These are phyloP conservation scores for Monosporozyma aerobia DNA, from an alignment of 805 yeast species.

Conservation along the genomic window DNA sequence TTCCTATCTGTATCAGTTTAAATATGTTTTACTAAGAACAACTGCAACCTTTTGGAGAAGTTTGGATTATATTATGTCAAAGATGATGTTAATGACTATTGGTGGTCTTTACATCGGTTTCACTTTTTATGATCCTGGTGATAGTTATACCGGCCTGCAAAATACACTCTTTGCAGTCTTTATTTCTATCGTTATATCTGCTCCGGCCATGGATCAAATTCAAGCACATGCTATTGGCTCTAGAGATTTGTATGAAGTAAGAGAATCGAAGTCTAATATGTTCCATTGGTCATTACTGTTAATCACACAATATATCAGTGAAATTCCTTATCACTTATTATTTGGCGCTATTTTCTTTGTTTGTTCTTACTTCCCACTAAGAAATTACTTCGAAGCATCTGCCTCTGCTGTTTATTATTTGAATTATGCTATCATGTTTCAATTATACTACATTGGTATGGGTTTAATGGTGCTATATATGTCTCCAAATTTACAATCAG, in stretches of 20 bases:
- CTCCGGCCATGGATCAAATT: slow-evolving; percentile 35
- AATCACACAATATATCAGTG: slow-evolving; percentile 29
- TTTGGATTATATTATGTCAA: slow-evolving; percentile 34
- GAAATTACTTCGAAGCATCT: slow-evolving; percentile 24
- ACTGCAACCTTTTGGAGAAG: slow-evolving; percentile 31
- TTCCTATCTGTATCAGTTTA: slow-evolving; percentile 25
- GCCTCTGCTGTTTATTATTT: slow-evolving; percentile 44
- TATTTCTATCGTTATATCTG: slow-evolving; percentile 32
- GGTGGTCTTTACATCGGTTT: slow-evolving; percentile 45
- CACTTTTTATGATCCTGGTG: slow-evolving; percentile 45
- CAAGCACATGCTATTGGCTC: slow-evolving; percentile 30
- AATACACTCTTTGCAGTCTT: slow-evolving; percentile 32
- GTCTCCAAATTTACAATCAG: slow-evolving; percentile 22
- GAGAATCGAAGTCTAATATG: slow-evolving; percentile 35
- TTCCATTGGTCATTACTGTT: slow-evolving; percentile 34
- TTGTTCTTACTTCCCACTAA: slow-evolving; percentile 35
- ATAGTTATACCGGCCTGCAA: slow-evolving; percentile 35
- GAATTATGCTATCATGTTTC: slow-evolving; percentile 36
- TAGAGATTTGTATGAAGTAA: slow-evolving; percentile 34
- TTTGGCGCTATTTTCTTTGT: slow-evolving; percentile 28
- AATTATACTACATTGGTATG: slow-evolving; percentile 35
- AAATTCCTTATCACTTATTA: slow-evolving; percentile 30
- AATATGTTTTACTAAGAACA: slow-evolving; percentile 27
- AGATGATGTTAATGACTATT: slow-evolving; percentile 35
- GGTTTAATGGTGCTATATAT: slow-evolving; percentile 29